A percentile compares a stretch with the other conserved stretches of the same genome.
phyloP scores from a whole-genome alignment of 176 grass and related monocot genomes.

The Ampelocalamus luodianensis region DNA sequence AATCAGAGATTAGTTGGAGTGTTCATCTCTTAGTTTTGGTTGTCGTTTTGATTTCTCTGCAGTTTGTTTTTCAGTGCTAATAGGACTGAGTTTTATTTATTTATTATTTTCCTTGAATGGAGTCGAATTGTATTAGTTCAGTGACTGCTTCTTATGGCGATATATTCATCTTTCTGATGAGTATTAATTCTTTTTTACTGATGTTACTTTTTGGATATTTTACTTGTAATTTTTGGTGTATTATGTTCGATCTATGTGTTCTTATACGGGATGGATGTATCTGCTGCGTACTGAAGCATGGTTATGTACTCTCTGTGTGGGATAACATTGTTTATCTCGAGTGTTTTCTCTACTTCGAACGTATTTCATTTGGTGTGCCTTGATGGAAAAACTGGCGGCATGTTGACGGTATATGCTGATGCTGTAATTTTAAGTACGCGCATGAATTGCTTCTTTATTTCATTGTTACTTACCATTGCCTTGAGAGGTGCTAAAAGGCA shows the following conservation, averaged over 20 bases:
- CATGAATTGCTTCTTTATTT: too few relatives aligned
- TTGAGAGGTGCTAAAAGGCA: background rate
- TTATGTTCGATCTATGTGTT: background rate
- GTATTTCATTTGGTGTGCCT: too few relatives aligned
- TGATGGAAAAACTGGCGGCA: too few relatives aligned
- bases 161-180: constrained; percentile 32
- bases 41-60: constrained; percentile 21
- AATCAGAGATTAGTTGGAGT: constrained; percentile 52
- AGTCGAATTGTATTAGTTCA: constrained; percentile 40
- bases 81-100: constrained; percentile 40
- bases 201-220: background rate
- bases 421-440: too few relatives aligned
- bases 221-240: background rate
- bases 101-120: constrained; percentile 41
- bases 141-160: constrained; percentile 19
- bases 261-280: background rate
- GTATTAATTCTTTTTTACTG: constrained; percentile 19
- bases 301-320: background rate
- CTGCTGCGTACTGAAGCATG: background rate
- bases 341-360: background rate
- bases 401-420: too few relatives aligned
- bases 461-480: too few relatives aligned
- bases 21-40: constrained; percentile 44
- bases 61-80: constrained; percentile 26
- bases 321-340: background rate